Percentiles rank a stretch among this genome's conserved stretches.
These are phyloP conservation scores for Bolboschoenoplectus hybrid DNA, from an alignment of 202 grass and related monocot species.

Conservation along the genomic window DNA sequence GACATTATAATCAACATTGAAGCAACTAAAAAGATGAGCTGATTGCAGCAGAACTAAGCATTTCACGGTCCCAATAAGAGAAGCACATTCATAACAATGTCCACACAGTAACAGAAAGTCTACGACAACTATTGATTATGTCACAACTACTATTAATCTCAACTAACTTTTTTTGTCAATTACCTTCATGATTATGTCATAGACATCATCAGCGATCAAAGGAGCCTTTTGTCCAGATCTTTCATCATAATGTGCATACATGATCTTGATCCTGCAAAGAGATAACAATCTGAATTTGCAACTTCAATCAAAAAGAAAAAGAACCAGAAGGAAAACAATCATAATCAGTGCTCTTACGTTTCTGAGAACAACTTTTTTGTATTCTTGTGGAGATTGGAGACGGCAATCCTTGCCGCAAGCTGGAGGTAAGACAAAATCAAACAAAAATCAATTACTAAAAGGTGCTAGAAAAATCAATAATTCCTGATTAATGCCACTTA, in stretches of 20 bases:
- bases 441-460: slow-evolving; percentile 10
- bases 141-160: background rate
- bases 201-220: slow-evolving; percentile 79
- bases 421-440: background rate
- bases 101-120: background rate
- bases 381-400: slow-evolving; percentile 98
- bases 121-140: background rate
- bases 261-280: slow-evolving; percentile 77
- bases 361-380: slow-evolving; percentile 96
- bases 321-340: background rate
- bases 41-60: background rate
- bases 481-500: background rate
- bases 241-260: slow-evolving; percentile 70
- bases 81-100: too few relatives aligned
- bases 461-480: background rate
- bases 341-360: slow-evolving; percentile 52
- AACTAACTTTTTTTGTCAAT: background rate
- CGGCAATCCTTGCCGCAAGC: slow-evolving; percentile 94
- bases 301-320: background rate
- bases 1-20: background rate
- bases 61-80: background rate
- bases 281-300: background rate
- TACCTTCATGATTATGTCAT: slow-evolving; percentile 93
- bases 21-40: background rate
- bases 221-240: slow-evolving; percentile 80